Evolutionary conservation across 345 rosid genomes (phyloP), one percentile per base, ranked within the genome.

Genomic region (Bretschneidera sinensis): DNA sequence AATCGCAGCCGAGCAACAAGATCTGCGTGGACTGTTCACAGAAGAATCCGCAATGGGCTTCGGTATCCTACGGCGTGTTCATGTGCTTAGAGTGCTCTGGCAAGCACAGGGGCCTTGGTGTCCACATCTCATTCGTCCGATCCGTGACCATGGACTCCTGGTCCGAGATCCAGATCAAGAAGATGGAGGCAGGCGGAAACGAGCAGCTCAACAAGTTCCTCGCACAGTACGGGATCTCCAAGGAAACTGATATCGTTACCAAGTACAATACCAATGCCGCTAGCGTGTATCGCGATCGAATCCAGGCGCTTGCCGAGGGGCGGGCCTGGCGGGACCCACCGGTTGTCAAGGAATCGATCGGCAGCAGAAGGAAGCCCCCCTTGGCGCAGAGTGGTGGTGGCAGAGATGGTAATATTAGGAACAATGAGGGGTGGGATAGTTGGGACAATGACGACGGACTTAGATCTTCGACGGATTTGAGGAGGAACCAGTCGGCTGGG

Each of bases 81-180:
- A 94, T 90, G 97, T 94, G 99, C 59, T 80, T 94, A 22, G 99
- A 94, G 60, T 94, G 99, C 90, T 94, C 99, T 43, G 99, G 99
- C 16, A 90, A 88, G 80, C 99, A 94, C 76, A 88, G 96, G 2
- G 97, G 99, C 69, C 85, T 94, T 57, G 99, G 99, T 18, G 99
- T 94, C 22, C 97, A 94, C 85, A 94, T 90, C 70, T 94, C 99
- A 55, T 94, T 94, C 71, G 99, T 94, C 82, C 78, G 99, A 81
- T 94, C 97, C 50, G 99, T 94, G 34, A 90, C 97, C 54, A 90
- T 94, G 99, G 99, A 94, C 69, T 90, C 97, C 0, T 94, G 99
- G 99, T 88, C 97, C 48, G 99, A 90, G 73, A 83, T 90, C 87
- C 99, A 94, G 95, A 83, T 88, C 79, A 86, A 85, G 86, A 94